Conservation (phyloP, 2,329 filamentous ascomycete genomes). For the Hymenoscyphus linearis region DNA sequence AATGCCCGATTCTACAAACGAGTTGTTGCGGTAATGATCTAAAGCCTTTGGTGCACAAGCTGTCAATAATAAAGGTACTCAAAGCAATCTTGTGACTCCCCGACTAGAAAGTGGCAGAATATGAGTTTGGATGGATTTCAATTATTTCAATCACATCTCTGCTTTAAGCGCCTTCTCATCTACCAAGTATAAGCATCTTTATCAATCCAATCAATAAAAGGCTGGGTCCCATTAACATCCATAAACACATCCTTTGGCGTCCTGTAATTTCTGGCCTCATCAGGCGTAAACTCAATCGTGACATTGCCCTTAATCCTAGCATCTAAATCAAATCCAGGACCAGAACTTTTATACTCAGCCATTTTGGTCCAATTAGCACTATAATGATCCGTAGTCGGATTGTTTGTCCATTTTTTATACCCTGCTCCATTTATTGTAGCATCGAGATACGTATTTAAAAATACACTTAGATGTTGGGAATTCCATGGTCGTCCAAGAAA, state of each 20-base stretch:
- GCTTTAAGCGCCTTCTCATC: neutral
- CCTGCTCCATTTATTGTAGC: conserved; percentile 43
- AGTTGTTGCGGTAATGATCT: no score
- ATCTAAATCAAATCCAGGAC: conserved; percentile 46
- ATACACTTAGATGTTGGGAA: conserved; percentile 41
- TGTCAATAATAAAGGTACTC: no score
- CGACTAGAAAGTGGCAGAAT: no score
- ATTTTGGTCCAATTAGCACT: conserved; percentile 39
- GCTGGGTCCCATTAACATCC: conserved; percentile 39
- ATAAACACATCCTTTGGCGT: conserved; percentile 42
- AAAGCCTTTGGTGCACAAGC: no score
- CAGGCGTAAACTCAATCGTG: conserved; percentile 37
- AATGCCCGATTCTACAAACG: no score
- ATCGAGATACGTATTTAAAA: conserved; percentile 45
- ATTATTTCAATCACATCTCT: neutral
- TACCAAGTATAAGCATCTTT: conserved; percentile 8
- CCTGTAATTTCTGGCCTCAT: conserved; percentile 35
- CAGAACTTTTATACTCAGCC: conserved; percentile 47
- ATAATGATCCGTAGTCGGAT: conserved; percentile 11
- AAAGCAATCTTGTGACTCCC: neutral
- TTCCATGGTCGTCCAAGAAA: conserved; percentile 48
- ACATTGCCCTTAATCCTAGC: conserved; percentile 35
- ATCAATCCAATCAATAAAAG: conserved; percentile 47
- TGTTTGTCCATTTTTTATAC: conserved; percentile 44
- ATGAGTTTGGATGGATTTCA: neutral